Evolutionary conservation across 495 filamentous ascomycete species (phyloP).

Genomic region (Penicillium bialowiezense): DNA sequence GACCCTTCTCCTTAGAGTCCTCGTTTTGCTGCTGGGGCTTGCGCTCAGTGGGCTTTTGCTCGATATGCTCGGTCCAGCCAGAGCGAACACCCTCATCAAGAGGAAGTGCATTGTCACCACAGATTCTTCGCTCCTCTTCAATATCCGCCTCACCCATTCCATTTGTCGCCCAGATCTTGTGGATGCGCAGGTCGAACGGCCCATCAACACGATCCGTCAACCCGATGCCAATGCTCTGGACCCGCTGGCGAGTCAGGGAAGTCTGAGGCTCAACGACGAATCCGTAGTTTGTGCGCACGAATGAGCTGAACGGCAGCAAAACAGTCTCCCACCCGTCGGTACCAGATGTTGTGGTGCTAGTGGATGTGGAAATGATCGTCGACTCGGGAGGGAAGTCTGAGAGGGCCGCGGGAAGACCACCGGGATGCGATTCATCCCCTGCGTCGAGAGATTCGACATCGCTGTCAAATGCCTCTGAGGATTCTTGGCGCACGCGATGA

Average conservation of each 20-base stretch:
- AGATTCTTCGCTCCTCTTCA: constrained; percentile 41
- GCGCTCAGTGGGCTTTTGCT: neutral
- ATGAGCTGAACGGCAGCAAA: constrained; percentile 82
- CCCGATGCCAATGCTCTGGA: constrained; percentile 81
- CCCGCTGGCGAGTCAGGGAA: constrained; percentile 78
- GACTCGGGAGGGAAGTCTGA: constrained; percentile 41
- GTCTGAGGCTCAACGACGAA: constrained; percentile 87
- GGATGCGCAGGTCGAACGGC: constrained; percentile 78
- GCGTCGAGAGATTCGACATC: constrained; percentile 22
- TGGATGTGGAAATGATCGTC: constrained; percentile 36
- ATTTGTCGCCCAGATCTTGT: constrained; percentile 74
- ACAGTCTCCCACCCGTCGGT: constrained; percentile 92
- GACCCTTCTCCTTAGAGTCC: constrained; percentile 29
- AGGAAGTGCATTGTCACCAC: constrained; percentile 39
- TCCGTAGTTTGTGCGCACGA: constrained; percentile 92
- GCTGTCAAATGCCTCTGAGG: constrained; percentile 1
- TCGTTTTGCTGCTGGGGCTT: constrained; percentile 7
- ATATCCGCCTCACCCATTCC: constrained; percentile 40
- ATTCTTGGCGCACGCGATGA: constrained; percentile 29
- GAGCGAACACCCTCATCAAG: constrained; percentile 41
- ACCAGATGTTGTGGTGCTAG: constrained; percentile 33
- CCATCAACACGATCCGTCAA: constrained; percentile 87
- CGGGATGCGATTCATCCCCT: constrained; percentile 22
- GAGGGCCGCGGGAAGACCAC: constrained; percentile 32
- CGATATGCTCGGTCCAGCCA: constrained; percentile 21